Percentiles rank a stretch among this genome's conserved stretches.
These are phyloP conservation scores for Yamadazyma buinensis DNA, from an alignment of 1,139 yeast species.

Conservation along the genomic window DNA sequence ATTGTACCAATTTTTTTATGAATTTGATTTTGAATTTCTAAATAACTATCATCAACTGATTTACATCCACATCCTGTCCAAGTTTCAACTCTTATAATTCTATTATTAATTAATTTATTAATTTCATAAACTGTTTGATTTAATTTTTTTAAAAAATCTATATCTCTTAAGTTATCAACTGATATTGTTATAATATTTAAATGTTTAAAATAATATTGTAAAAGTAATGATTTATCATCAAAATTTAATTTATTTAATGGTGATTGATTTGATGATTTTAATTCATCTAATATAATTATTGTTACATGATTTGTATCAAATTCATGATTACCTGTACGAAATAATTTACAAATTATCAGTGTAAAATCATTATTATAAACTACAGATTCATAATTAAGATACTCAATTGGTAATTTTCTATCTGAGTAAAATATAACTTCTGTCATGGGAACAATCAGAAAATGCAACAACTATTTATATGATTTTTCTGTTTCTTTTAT, in stretches of 20 bases:
- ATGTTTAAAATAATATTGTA: slow-evolving; percentile 41
- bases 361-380: slow-evolving; percentile 5
- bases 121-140: slow-evolving; percentile 27
- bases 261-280: not conserved
- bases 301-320: slow-evolving; percentile 33
- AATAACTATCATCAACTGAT: slow-evolving; percentile 18
- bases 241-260: slow-evolving; percentile 19
- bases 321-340: slow-evolving; percentile 34
- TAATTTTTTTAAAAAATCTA: slow-evolving; percentile 13
- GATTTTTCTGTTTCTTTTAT: no score
- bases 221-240: slow-evolving; percentile 28
- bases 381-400: not conserved
- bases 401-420: not conserved
- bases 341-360: slow-evolving; percentile 22
- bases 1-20: slow-evolving; percentile 30
- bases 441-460: slow-evolving; percentile 6
- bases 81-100: slow-evolving; percentile 49
- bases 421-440: slow-evolving; percentile 6
- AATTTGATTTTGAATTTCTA: slow-evolving; percentile 13
- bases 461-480: no score
- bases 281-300: slow-evolving; percentile 25
- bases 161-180: slow-evolving; percentile 9
- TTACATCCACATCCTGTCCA: slow-evolving; percentile 48
- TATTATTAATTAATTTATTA: slow-evolving; percentile 23
- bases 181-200: slow-evolving; percentile 33